These are phyloP conservation scores for Borovskyia barvae DNA, from an alignment of 208 protist species.

Conservation along the genomic window DNA sequence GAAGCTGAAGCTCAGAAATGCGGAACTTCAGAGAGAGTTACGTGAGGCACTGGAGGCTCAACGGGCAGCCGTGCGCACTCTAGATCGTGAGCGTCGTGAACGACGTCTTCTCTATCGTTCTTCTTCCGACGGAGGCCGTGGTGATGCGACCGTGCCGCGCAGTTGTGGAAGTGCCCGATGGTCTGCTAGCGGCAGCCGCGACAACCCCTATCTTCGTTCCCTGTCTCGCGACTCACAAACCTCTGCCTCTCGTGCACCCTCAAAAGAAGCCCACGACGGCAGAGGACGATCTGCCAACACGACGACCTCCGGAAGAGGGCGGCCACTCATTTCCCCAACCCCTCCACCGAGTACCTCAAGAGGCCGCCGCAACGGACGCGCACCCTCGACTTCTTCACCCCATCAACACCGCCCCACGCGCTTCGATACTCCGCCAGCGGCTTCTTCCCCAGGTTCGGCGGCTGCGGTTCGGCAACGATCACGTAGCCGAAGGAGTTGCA, in stretches of 20 bases:
- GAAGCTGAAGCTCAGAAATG: conserved; percentile 43
- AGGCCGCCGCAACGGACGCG: neutral
- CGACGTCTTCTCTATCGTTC: conserved; percentile 5
- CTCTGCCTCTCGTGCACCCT: no score
- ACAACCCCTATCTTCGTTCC: conserved; percentile 30
- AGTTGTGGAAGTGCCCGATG: neutral
- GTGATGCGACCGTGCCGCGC: neutral
- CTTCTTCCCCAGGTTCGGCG: neutral
- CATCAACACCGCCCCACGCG: conserved; percentile 6
- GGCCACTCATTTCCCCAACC: conserved; percentile 23
- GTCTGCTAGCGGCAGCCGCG: neutral
- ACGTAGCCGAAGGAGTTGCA: neutral
- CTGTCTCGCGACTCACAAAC: conserved; percentile 18
- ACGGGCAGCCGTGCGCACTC: conserved; percentile 24
- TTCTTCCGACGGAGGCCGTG: neutral
- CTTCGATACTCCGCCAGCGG: conserved; percentile 37
- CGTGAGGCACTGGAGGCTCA: conserved; percentile 40
- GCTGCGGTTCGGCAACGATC: conserved; percentile 4
- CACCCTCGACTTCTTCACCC: neutral
- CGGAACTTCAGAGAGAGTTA: conserved; percentile 40
- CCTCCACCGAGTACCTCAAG: conserved; percentile 8
- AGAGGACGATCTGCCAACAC: conserved; percentile 1
- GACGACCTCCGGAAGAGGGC: neutral
- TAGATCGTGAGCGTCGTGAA: conserved; percentile 22
- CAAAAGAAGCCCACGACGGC: no score